Evolutionary conservation across 139 green algal genomes (phyloP).

Genomic region (Chlamydomonas eustigma): DNA sequence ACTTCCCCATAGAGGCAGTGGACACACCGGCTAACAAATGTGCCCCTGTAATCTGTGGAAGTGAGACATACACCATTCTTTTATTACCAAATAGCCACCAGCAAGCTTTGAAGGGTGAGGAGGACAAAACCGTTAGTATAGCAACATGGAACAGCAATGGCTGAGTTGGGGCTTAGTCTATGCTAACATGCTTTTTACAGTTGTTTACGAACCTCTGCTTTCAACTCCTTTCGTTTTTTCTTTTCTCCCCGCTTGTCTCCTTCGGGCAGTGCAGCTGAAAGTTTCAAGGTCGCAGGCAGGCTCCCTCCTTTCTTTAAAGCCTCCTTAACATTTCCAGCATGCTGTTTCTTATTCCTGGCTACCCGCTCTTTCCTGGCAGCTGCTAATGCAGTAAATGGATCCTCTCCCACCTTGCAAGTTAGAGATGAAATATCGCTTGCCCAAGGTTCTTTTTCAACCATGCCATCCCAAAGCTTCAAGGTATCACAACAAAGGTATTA

Average conservation of each 20-base stretch:
- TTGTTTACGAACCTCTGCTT: slow-evolving; percentile 60
- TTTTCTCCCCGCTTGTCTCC: slow-evolving; percentile 23
- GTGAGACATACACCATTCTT: background rate
- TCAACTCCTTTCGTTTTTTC: slow-evolving; percentile 62
- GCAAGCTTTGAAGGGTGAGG: too few relatives aligned
- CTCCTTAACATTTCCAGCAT: slow-evolving; percentile 77
- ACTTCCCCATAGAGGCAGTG: slow-evolving; percentile 95
- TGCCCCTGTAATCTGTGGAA: slow-evolving; percentile 61
- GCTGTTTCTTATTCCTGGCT: slow-evolving; percentile 59
- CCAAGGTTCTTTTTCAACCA: too few relatives aligned
- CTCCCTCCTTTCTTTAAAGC: slow-evolving; percentile 39
- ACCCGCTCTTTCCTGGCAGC: slow-evolving; percentile 76
- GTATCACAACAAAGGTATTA: too few relatives aligned
- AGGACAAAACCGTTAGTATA: background rate
- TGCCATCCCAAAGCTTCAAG: too few relatives aligned
- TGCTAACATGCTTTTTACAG: too few relatives aligned
- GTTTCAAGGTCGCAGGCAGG: slow-evolving; percentile 70
- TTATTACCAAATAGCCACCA: too few relatives aligned
- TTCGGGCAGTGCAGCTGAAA: slow-evolving; percentile 64
- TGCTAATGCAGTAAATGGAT: slow-evolving; percentile 79
- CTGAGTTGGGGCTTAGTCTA: too few relatives aligned
- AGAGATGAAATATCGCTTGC: too few relatives aligned
- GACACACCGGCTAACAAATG: slow-evolving; percentile 68
- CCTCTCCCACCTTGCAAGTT: slow-evolving; percentile 77
- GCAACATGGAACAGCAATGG: too few relatives aligned